phyloP scores from a whole-genome alignment of 176 grass and related monocot genomes.

The Luzula sylvatica region DNA sequence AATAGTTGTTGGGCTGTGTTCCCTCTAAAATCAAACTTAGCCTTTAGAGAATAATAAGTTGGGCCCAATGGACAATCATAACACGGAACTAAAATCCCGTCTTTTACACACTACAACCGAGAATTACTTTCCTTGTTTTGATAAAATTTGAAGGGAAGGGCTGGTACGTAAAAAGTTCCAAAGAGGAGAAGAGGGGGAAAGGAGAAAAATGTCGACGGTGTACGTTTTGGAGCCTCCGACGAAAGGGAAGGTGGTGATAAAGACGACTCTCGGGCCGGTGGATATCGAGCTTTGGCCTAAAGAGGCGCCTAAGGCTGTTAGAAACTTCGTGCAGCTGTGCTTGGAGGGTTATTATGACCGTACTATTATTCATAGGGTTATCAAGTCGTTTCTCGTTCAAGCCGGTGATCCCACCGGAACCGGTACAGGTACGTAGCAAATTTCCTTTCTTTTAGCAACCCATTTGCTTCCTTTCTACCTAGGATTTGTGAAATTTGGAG shows the following conservation, averaged over 20 bases:
- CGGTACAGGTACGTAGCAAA: constrained; percentile 39
- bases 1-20: too few relatives aligned
- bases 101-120: too few relatives aligned
- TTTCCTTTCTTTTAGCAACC: neutral
- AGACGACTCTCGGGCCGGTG: constrained; percentile 61
- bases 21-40: too few relatives aligned
- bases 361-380: constrained; percentile 81
- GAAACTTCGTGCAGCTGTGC: constrained; percentile 97
- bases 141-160: neutral
- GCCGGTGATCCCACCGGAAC: constrained; percentile 72
- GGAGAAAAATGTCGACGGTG: constrained; percentile 59
- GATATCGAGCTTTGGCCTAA: constrained; percentile 97
- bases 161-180: too few relatives aligned
- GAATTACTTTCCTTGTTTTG: too few relatives aligned
- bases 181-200: neutral
- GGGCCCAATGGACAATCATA: neutral
- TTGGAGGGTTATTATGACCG: constrained; percentile 85
- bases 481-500: neutral
- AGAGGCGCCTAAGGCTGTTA: constrained; percentile 76
- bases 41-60: too few relatives aligned
- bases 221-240: constrained; percentile 91
- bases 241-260: constrained; percentile 88
- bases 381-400: constrained; percentile 91
- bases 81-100: neutral
- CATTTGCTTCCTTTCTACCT: neutral